phyloP scores from a whole-genome alignment of 2,329 filamentous ascomycete genomes.

The Onygena corvina region DNA sequence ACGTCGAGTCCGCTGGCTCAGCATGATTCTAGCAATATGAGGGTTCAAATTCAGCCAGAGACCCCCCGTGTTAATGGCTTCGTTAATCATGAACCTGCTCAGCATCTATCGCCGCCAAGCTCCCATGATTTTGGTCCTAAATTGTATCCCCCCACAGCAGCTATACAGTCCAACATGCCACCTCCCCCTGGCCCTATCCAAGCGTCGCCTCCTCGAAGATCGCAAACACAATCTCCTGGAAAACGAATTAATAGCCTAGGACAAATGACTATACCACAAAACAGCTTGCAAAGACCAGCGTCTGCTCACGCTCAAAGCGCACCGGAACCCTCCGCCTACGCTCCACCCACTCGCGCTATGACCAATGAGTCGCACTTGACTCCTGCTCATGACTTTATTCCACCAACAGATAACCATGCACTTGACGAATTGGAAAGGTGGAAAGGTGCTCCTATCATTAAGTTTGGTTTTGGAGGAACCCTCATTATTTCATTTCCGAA shows the following conservation, averaged over 20 bases:
- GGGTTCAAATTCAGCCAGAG: not conserved
- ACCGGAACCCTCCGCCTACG: slow-evolving; percentile 23
- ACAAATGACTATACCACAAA: slow-evolving; percentile 31
- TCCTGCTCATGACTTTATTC: slow-evolving; percentile 43
- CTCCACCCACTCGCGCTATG: not conserved
- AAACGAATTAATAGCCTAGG: slow-evolving; percentile 40
- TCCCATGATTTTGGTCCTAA: slow-evolving; percentile 1
- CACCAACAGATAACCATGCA: slow-evolving; percentile 44
- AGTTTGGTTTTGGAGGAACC: slow-evolving; percentile 76
- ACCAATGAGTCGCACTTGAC: slow-evolving; percentile 33
- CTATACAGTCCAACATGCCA: not conserved
- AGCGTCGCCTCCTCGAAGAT: slow-evolving; percentile 36
- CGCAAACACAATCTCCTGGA: slow-evolving; percentile 50
- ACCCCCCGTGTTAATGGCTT: not conserved
- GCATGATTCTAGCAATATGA: slow-evolving; percentile 21
- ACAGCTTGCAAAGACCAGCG: slow-evolving; percentile 42
- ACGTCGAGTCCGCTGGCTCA: slow-evolving; percentile 54
- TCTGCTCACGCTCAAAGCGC: slow-evolving; percentile 40
- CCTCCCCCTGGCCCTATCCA: slow-evolving; percentile 12
- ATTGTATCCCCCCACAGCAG: not conserved
- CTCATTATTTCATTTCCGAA: slow-evolving; percentile 79
- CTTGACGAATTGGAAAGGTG: slow-evolving; percentile 74
- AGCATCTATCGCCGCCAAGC: not conserved
- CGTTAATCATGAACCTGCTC: not conserved
- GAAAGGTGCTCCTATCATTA: slow-evolving; percentile 77